Evolutionary conservation across 768 basidiomycete species (phyloP).

Genomic region (Lactifluus pinguis): DNA sequence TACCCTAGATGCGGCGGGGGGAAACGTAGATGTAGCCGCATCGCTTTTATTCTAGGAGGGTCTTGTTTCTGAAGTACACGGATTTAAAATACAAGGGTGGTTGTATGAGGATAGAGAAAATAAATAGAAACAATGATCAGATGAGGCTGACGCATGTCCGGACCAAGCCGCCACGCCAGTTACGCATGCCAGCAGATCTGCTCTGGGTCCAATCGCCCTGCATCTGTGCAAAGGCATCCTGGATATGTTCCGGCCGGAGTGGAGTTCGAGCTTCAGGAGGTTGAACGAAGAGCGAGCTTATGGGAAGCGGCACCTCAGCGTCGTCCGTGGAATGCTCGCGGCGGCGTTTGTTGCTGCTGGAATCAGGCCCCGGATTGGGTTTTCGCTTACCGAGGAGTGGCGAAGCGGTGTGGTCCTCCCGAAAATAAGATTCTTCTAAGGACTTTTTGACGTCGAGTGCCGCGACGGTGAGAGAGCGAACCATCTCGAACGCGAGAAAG

Average conservation of each 20-base stretch:
- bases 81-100: conserved; percentile 19
- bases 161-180: conserved; percentile 81
- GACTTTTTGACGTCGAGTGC: conserved; percentile 78
- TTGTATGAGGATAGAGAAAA: conserved; percentile 4
- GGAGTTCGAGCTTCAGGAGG: conserved; percentile 77
- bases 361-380: conserved; percentile 30
- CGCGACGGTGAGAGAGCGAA: conserved; percentile 83
- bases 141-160: conserved; percentile 76
- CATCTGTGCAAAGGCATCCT: conserved; percentile 87
- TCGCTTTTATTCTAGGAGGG: conserved; percentile 65
- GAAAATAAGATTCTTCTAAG: conserved; percentile 60
- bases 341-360: conserved; percentile 41
- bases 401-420: conserved; percentile 53
- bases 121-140: conserved; percentile 26
- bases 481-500: conserved; percentile 96
- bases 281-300: conserved; percentile 68
- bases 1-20: conserved; percentile 68
- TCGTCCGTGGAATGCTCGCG: conserved; percentile 50
- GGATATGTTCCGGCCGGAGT: conserved; percentile 75
- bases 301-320: conserved; percentile 51
- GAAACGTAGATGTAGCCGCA: conserved; percentile 83
- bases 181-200: conserved; percentile 78
- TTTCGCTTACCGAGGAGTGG: conserved; percentile 67
- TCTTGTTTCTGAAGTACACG: conserved; percentile 10
- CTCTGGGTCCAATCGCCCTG: conserved; percentile 76